Percentiles rank a stretch among this genome's conserved stretches.
Evolutionary conservation across 306 rosid species (phyloP).

Genomic region (Vachellia pachyceras): DNA sequence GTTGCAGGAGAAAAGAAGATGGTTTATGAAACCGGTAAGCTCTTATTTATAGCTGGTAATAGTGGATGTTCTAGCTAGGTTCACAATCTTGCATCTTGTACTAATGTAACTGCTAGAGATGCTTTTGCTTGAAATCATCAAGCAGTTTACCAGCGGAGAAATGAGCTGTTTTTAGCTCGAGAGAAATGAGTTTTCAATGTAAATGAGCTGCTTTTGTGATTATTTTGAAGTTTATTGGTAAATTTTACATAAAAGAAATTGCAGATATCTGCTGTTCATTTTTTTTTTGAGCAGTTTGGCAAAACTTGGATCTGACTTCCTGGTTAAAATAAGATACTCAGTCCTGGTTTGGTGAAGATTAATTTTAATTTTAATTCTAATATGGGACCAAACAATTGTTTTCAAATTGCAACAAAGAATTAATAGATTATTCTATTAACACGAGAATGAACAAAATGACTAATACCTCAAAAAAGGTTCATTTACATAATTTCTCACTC

Average conservation of each 20-base stretch:
- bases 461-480: background rate
- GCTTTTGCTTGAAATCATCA: background rate
- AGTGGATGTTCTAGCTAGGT: background rate
- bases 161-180: too few species aligned
- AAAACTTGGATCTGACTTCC: slow-evolving; percentile 2
- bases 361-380: too few species aligned
- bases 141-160: background rate
- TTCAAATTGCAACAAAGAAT: background rate
- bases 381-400: background rate
- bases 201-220: background rate
- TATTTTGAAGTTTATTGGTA: background rate
- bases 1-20: slow-evolving; percentile 66
- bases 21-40: slow-evolving; percentile 68
- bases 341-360: background rate
- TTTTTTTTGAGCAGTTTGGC: slow-evolving; percentile 4
- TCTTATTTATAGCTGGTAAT: slow-evolving; percentile 26
- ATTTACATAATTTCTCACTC: background rate
- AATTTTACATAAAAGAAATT: background rate
- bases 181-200: too few species aligned
- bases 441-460: background rate
- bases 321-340: background rate
- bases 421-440: background rate
- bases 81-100: slow-evolving; percentile 1
- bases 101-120: background rate
- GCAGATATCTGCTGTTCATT: slow-evolving; percentile 10